Base-by-base conservation (phyloP, 306 rosid genomes). In the Inga leiocalycina region DNA sequence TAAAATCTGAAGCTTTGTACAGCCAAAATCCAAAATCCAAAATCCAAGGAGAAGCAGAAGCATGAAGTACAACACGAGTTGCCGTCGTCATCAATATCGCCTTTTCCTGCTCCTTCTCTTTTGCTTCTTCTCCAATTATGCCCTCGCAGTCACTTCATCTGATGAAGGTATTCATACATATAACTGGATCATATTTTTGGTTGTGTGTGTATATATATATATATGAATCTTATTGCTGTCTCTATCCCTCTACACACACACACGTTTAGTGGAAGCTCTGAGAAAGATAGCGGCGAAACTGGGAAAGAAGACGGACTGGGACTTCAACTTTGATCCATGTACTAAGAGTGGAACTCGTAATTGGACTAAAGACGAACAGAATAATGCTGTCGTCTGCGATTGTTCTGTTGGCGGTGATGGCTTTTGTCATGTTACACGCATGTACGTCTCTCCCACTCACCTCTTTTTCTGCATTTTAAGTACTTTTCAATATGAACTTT, bases 251-350 rank as follows among this genome's bases (percentile, higher is more conserved):
- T 32, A 32, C 34, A 4, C 9, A 54, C 4, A 54, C 4, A 54
- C 1, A 54, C 5, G 73, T 44, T 7, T n/a, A 93, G 95, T 86
- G 37, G 3, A 80, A 54, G 95, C 85, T 56, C 37, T 93, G 83
- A 16, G 34, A 46, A 90, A 80, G 3, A 79, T 89, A 82, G 93
- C 78, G 1, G 75, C 57, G 52, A 85, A 76, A 32, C 75, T 93
- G n/a, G 91, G 97, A 59, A 91, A 87, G 77, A 68, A 59, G 39
- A 35, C 39, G 59, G 16, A 73, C 44, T 93, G 95, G 92, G 52
- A 89, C 65, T 89, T 83, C 84, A 54, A 19, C 0, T 78, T 80
- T 2, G 88, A 93, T 91, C 91, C 93, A 12, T 93, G 97, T 57
- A 19, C 0, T 44, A 8, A 11, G 1, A 46, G 51, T 46, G 15